phyloP scores from a whole-genome alignment of 805 yeast genomes.

The Metschnikowia dekortorum region DNA sequence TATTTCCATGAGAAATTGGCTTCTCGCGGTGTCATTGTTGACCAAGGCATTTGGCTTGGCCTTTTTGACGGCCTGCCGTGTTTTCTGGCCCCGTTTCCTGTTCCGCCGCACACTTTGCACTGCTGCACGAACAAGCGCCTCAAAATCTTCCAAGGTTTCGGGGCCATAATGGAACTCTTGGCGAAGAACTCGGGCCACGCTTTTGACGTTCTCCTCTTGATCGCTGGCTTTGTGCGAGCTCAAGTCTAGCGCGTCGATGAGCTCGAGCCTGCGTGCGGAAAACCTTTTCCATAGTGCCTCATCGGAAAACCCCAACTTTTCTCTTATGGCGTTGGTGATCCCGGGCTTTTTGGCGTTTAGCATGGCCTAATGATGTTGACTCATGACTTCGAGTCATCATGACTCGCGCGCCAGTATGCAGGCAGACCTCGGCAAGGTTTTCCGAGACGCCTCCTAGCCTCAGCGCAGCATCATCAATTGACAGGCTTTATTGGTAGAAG shows the following conservation, averaged over 20 bases:
- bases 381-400: slow-evolving; percentile 18
- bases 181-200: slow-evolving; percentile 73
- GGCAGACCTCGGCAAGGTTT: not conserved
- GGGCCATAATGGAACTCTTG: slow-evolving; percentile 70
- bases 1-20: slow-evolving; percentile 31
- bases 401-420: slow-evolving; percentile 6
- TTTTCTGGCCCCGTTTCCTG: slow-evolving; percentile 57
- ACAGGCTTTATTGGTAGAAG: too few species aligned
- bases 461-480: too few species aligned
- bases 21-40: not conserved
- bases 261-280: slow-evolving; percentile 82
- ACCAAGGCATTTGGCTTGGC: not conserved
- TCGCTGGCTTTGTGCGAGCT: slow-evolving; percentile 80
- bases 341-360: slow-evolving; percentile 40
- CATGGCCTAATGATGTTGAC: slow-evolving; percentile 4
- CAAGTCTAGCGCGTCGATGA: slow-evolving; percentile 70
- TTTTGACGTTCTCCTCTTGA: slow-evolving; percentile 76
- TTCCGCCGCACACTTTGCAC: slow-evolving; percentile 90
- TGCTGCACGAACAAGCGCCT: slow-evolving; percentile 86
- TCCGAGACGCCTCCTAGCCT: not conserved
- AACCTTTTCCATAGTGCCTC: slow-evolving; percentile 85
- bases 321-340: slow-evolving; percentile 54
- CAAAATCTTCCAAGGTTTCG: slow-evolving; percentile 66
- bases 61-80: slow-evolving; percentile 16
- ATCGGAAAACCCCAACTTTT: slow-evolving; percentile 68